Evolutionary conservation across 768 basidiomycete genomes (phyloP).

Genomic region (Calocybe cyanea): DNA sequence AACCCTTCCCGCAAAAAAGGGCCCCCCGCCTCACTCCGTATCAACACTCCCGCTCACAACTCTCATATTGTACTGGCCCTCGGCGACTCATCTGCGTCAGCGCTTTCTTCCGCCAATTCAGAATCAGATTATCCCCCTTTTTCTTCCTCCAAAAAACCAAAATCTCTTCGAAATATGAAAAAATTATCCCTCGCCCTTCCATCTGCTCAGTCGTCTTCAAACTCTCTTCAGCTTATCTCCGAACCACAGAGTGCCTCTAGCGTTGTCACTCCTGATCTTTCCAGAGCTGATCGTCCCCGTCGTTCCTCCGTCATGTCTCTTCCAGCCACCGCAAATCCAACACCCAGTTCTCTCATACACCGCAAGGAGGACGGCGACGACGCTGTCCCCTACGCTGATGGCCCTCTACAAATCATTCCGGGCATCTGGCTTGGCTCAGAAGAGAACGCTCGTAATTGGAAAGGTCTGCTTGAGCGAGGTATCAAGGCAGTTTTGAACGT

Average conservation of each 20-base stretch:
- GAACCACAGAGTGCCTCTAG: conserved; percentile 30
- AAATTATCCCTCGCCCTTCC: conserved; percentile 68
- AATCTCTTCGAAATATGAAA: conserved; percentile 67
- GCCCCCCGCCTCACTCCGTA: conserved; percentile 54
- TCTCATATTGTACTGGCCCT: conserved; percentile 47
- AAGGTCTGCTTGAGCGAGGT: conserved; percentile 59
- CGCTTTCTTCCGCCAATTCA: conserved; percentile 47
- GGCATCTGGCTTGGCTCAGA: conserved; percentile 89
- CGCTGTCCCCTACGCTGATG: conserved; percentile 69
- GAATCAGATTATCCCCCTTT: conserved; percentile 49
- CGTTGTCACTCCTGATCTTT: conserved; percentile 25
- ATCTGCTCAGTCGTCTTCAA: conserved; percentile 55
- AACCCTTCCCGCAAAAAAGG: conserved; percentile 46
- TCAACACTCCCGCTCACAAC: conserved; percentile 47
- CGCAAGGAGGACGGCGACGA: conserved; percentile 63
- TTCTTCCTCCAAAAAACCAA: conserved; percentile 36
- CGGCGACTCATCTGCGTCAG: conserved; percentile 44
- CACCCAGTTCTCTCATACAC: conserved; percentile 48
- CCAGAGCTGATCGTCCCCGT: conserved; percentile 38
- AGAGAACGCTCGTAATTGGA: conserved; percentile 86
- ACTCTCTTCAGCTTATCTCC: conserved; percentile 40
- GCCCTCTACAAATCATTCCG: conserved; percentile 82
- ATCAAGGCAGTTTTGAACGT: conserved; percentile 87
- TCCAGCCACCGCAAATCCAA: conserved; percentile 46
- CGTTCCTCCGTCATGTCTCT: conserved; percentile 75